A percentile compares a stretch with the other conserved stretches of the same genome.
Conservation (phyloP, 1,139 yeast genomes). For the Saccharomyces pastorianus region DNA sequence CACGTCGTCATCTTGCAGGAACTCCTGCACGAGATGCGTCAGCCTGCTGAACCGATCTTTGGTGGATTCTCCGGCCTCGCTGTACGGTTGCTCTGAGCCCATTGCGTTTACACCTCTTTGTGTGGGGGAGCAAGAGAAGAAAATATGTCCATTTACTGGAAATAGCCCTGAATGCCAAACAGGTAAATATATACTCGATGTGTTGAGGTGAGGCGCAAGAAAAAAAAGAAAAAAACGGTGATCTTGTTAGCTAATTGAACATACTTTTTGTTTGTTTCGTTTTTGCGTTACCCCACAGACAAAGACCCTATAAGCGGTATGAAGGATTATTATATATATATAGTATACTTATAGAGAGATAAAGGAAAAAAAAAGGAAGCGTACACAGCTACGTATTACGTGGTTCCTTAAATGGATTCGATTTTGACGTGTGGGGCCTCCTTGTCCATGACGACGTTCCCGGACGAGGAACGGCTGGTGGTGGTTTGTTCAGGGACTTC, state of each 20-base stretch:
- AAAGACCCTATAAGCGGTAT: not conserved
- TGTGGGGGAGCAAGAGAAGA: not conserved
- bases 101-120: not conserved
- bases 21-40: not conserved
- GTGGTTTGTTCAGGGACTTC: not conserved
- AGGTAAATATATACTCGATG: not conserved
- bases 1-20: not conserved
- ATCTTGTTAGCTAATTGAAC: not conserved
- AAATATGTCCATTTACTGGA: not conserved
- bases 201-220: conserved; percentile 1
- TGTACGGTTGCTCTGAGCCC: not conserved
- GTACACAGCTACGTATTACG: not conserved
- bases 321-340: not conserved
- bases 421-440: not conserved
- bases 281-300: not conserved
- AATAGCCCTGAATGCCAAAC: not conserved
- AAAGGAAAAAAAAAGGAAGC: not conserved
- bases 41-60: not conserved
- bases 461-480: not conserved
- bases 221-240: not conserved
- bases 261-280: not conserved
- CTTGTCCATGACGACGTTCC: not conserved
- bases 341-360: not conserved
- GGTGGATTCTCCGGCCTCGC: not conserved
- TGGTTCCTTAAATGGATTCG: not conserved